Conservation (phyloP, 2,329 filamentous ascomycete genomes). For the Raffaelea deltoideospora region DNA sequence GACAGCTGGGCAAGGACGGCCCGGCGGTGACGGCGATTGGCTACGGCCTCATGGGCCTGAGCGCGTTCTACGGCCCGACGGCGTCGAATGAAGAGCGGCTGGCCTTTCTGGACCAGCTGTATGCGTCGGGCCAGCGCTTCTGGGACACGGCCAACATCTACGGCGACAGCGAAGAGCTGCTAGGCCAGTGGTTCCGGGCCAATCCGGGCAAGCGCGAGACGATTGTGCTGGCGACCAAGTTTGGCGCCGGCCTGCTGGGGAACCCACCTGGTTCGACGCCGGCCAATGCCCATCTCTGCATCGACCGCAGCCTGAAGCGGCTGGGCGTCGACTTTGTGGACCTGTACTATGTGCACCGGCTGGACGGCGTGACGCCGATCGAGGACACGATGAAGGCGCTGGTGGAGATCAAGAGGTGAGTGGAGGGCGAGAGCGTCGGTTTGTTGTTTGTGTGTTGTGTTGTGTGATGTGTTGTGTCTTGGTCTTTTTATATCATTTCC, state of each 20-base stretch:
- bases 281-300: constrained; percentile 13
- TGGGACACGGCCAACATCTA: constrained; percentile 32
- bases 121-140: constrained; percentile 23
- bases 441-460: too few species aligned
- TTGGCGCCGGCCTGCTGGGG: constrained; percentile 9
- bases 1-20: constrained; percentile 29
- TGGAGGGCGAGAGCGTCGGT: too few species aligned
- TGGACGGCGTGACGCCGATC: constrained; percentile 26
- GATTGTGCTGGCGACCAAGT: constrained; percentile 24
- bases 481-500: too few species aligned
- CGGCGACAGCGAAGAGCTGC: constrained; percentile 24
- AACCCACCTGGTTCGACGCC: constrained; percentile 9
- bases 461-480: too few species aligned
- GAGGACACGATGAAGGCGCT: constrained; percentile 32
- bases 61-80: constrained; percentile 9
- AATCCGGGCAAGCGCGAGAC: constrained; percentile 20
- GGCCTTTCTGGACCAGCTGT: constrained; percentile 24
- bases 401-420: constrained; percentile 24
- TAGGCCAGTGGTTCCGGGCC: constrained; percentile 28
- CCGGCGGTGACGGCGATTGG: constrained; percentile 29
- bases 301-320: constrained; percentile 23
- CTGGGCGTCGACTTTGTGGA: constrained; percentile 38
- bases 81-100: constrained; percentile 22
- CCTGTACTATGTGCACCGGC: constrained; percentile 35
- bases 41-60: constrained; percentile 29